Base-by-base conservation (phyloP, 805 yeast species). In the Pichia scutulata region DNA sequence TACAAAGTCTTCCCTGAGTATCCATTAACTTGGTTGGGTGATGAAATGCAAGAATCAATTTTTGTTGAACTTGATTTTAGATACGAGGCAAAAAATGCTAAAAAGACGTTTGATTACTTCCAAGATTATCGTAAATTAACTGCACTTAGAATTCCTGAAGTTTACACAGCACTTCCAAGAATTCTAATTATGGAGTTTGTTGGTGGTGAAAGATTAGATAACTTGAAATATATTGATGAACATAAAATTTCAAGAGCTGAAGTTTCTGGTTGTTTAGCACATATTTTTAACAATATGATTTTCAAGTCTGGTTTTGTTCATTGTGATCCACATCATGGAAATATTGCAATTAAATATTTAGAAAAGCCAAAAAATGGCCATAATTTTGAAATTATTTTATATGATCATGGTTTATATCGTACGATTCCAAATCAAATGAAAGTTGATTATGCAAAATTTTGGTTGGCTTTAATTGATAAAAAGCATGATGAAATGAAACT, bases 281-380 rank as follows among this genome's bases (percentile, higher is more conserved):
- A 92, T 59, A 82, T 89, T 26, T 93, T 93, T 72, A 88, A 92
- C 70, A 83, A 81, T 61, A 93, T 93, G 99, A 89, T 93, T 40
- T 93, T 93, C 70, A 84, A 95, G 2, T 95, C 97, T 0, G 83
- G 81, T 25, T 96, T 89, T 22, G 78, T 93, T 41, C 99, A 93
- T 65, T 93, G 99, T 70, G 99, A 93, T 65, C 99, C 99, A 1
- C 99, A 93, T 65, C 96, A 96, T 12, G 99, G 99, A 0, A 93
- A 93, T 61, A 71, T 93, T 52, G 97, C 98, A 0, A 88, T 93
- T 22, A 72, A 89, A 50, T 68, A 74, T 33, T 67, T 74, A 7
- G 59, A 59, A 18, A 48, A 54, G 6, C 59, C 61, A 28, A 57
- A 52, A 37, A 54, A 62, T 39, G 68, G 69, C 2, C 89, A 84